Base-by-base conservation (phyloP, 2,329 filamentous ascomycete species). In the Alternaria arbusti region DNA sequence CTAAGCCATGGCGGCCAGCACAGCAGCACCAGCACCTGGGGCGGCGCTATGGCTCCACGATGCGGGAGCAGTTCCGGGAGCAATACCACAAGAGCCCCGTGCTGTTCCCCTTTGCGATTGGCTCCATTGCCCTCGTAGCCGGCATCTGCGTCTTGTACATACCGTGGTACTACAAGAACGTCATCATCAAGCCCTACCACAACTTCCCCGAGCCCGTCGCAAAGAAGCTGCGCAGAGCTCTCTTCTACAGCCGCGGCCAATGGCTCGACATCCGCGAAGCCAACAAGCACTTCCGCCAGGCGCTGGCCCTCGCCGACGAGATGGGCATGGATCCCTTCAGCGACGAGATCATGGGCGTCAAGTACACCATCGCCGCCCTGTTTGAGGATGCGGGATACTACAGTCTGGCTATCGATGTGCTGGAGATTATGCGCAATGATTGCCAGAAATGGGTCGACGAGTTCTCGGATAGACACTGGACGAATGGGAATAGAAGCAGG, bases 321-420 rank as follows among this genome's bases (percentile, higher is more conserved):
- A 76, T 91, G 54, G 89, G 89, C 0, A 88, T 99, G 83, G 93
- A 98, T 75, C 93, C 92, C 0, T 96, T 94, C 77, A 94, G 92
- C 5, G 92, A 97, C 71, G 94, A 97, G 78, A 90, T 97, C 32
- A 86, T 97, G 70, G 96, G 96, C 9, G 89, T 98, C 56, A 93
- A 94, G 75, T 90, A 98, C 54, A 89, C 94, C 76, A 85, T 97
- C 9, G 89, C 93, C 1, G 86, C 86, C 10, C 89, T 97, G 85
- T 85, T 97, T 66, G 93, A 97, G 80, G 90, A 91, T 74, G 87
- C 92, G 15, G 86, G 89, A 30, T 88, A 91, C 72, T 89, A 89
- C 74, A 84, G 87, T 22, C 87, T 89, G 61, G 89, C 94, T 0
- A 89, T 92, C 61, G 87, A 92, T 54, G 89, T 97, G 5, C 82